These are phyloP conservation scores for Castanea sativa DNA, from an alignment of 306 rosid genomes.

Conservation along the genomic window DNA sequence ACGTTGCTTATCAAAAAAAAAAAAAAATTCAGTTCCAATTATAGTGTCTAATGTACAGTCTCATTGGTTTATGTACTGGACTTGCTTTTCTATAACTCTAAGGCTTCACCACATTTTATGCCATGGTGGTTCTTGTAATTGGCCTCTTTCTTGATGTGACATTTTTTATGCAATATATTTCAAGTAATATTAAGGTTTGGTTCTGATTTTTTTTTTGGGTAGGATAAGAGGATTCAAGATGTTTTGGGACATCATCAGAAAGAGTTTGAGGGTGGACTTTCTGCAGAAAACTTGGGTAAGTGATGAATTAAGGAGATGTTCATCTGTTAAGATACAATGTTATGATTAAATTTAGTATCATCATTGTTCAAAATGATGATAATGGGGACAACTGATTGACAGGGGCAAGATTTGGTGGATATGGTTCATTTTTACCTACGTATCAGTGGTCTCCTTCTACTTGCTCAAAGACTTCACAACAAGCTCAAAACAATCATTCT, in stretches of 20 bases:
- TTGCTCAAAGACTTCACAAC: slow-evolving; percentile 61
- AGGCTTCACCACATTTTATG: background rate
- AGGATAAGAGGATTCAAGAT: slow-evolving; percentile 89
- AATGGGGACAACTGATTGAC: slow-evolving; percentile 22
- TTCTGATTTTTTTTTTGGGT: slow-evolving; percentile 2
- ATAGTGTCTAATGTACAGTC: background rate
- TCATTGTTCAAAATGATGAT: slow-evolving; percentile 22
- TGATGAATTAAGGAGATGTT: slow-evolving; percentile 23
- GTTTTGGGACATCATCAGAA: slow-evolving; percentile 93
- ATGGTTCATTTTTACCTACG: slow-evolving; percentile 87
- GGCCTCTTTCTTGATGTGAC: background rate
- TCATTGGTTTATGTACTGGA: background rate
- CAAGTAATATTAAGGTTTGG: background rate
- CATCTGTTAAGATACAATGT: background rate
- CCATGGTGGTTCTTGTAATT: background rate
- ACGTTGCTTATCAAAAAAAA: no score
- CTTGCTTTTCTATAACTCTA: background rate
- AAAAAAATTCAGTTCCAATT: background rate
- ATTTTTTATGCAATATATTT: background rate
- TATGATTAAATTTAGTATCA: background rate
- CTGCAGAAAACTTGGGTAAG: slow-evolving; percentile 90
- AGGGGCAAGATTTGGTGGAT: slow-evolving; percentile 91
- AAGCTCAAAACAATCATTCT: slow-evolving; percentile 50
- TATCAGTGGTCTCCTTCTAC: slow-evolving; percentile 70
- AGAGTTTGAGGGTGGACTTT: slow-evolving; percentile 92